Base-by-base conservation (phyloP, 1,139 yeast species). In the Pichia sp. region DNA sequence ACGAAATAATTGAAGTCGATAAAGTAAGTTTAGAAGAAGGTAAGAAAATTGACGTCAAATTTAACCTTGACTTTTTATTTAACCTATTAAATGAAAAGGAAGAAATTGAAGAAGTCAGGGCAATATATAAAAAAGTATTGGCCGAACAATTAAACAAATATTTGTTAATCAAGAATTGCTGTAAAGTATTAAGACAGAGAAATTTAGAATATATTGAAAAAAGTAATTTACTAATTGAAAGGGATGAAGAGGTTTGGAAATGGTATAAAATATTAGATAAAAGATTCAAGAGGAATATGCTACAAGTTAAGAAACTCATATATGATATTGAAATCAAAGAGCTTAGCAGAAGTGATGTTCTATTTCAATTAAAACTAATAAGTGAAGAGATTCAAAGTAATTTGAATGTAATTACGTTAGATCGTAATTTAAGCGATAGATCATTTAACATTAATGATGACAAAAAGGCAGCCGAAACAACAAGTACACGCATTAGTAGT, bases 161-260 rank as follows among this genome's bases (percentile, higher is more conserved):
- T 38, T 16, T 26, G n/a, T 30, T 22, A 29, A 25, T 48, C 8
- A 48, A 48, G 24, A 25, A 26, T 3, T 45, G 34, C 26, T 42
- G 44, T 40, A 43, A 45, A 15, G 27, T 36, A 11, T 26, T 42
- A 26, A 29, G 48, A 8, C 26, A 25, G 9, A 43, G 41, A 13
- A 40, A 43, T 30, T 22, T 35, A 4, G 35, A 42, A 42, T 42
- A 39, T 39, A 18, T 32, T n/a, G 38, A 24, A 4, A 27, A 36
- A 18, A 27, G 43, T 12, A 27, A 43, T 12, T 15, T 35, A 30
- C 20, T 36, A 8, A 25, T 20, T 12, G 29, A 42, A 12, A 20
- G 36, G 5, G 48, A 48, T 40, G 27, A 30, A 22, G 32, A 40
- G 20, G 34, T 44, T 13, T 44, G 44, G 45, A 36, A 39, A 20